Base-by-base conservation (phyloP, 2,329 filamentous ascomycete species). In the Cytospora piceae region DNA sequence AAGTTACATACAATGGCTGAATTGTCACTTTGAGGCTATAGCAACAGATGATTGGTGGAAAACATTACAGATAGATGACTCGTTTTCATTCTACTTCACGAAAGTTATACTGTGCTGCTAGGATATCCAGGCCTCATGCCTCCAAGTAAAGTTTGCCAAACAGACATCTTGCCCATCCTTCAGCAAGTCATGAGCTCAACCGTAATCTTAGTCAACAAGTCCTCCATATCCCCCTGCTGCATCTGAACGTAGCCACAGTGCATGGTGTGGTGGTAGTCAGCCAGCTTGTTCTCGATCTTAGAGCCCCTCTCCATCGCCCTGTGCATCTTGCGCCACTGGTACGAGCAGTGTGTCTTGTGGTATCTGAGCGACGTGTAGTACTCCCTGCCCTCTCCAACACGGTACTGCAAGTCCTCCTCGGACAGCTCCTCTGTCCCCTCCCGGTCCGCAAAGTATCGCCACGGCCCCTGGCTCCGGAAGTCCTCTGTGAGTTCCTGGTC, bases 161-260 rank as follows among this genome's bases (percentile, higher is more conserved):
- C 15, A 20, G 22, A 49, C 17, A 20, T n/a, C 1, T 49, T n/a
- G 42, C 15, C 42, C 15, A 49, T 11, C 42, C 42, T 49, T 49
- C 42, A 49, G 42, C 42, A 49, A 49, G 14, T 49, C 42, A 49
- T 49, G 22, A 49, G 42, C 42, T 49, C 42, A 49, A 49, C 42
- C 42, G 42, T 49, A 22, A 49, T 49, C 22, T 49, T 49, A 11
- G 42, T 49, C 42, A 49, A 14, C 42, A 49, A 15, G 42, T 49
- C 42, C 12, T 49, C 42, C 42, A 49, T 49, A 49, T 49, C 42
- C 22, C 42, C 42, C 17, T 49, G 42, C 17, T 49, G 42, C 42
- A 49, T 49, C 42, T 49, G 42, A 11, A 49, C 42, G 42, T 49
- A n/a, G 6, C 42, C 42, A 49, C 42, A 49, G 42, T 49, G 42